Conservation (phyloP, 2,329 filamentous ascomycete genomes). For the Penicillium frequentans region DNA sequence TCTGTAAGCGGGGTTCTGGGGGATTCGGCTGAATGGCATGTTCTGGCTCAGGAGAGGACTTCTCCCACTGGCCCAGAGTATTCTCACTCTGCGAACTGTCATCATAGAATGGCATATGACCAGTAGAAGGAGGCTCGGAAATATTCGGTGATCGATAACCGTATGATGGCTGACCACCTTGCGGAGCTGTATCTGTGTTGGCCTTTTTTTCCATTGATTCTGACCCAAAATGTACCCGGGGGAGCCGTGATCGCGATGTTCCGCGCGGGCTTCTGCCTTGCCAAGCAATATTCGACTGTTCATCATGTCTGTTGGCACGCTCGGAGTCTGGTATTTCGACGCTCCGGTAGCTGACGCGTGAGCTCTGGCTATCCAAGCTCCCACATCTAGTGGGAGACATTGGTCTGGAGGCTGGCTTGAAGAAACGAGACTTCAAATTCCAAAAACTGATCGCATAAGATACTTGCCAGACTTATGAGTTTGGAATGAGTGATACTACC, state of each 20-base stretch:
- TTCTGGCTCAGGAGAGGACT: no score
- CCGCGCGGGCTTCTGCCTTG: not conserved
- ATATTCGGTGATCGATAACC: no score
- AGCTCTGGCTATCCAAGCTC: not conserved
- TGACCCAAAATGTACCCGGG: no score
- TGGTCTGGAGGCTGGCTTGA: not conserved
- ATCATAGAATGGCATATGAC: no score
- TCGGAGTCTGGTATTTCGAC: not conserved
- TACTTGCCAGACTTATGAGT: not conserved
- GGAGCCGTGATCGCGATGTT: not conserved
- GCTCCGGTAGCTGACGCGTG: not conserved
- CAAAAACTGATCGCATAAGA: accelerated
- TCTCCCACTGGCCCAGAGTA: no score
- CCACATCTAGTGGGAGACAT: not conserved
- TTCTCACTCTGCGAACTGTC: no score
- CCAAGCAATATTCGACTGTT: not conserved
- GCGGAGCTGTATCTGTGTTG: no score
- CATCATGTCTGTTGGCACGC: not conserved
- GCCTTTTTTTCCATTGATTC: no score
- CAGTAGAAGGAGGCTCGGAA: no score
- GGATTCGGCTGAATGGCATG: no score
- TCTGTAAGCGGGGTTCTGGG: no score
- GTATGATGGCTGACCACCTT: no score
- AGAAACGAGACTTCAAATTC: not conserved
- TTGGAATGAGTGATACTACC: not conserved